phyloP scores from a whole-genome alignment of 192 early-diverging fungal genomes.

The Fimicolochytrium jonesii region DNA sequence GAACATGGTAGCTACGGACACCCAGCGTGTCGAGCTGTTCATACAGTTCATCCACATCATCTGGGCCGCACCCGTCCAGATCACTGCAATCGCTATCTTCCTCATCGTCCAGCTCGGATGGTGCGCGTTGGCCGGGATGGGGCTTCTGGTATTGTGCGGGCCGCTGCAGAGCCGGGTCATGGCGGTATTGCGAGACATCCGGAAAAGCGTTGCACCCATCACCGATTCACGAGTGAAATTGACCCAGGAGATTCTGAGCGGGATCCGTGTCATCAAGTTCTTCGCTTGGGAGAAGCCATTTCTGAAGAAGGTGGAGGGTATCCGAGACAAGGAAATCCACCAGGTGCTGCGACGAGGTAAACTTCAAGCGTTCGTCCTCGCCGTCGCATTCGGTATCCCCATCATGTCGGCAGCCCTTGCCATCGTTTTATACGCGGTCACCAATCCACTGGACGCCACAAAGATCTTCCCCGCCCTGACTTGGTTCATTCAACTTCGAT shows the following conservation, averaged over 20 bases:
- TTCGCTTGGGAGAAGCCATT: slow-evolving; percentile 69
- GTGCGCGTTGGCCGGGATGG: slow-evolving; percentile 47
- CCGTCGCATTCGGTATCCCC: slow-evolving; percentile 48
- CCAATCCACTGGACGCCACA: slow-evolving; percentile 26
- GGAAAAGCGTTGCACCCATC: slow-evolving; percentile 46
- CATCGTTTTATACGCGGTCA: slow-evolving; percentile 43
- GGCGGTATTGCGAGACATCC: slow-evolving; percentile 31
- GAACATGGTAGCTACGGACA: slow-evolving; percentile 57
- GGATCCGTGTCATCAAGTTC: slow-evolving; percentile 74
- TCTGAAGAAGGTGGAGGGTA: slow-evolving; percentile 55
- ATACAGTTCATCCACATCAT: slow-evolving; percentile 31
- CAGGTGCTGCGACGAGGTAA: slow-evolving; percentile 31
- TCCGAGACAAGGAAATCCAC: slow-evolving; percentile 40
- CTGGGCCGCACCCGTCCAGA: slow-evolving; percentile 42
- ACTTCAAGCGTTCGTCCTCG: slow-evolving; percentile 38
- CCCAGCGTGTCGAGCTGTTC: slow-evolving; percentile 58
- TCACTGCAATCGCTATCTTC: slow-evolving; percentile 38
- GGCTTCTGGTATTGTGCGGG: slow-evolving; percentile 34
- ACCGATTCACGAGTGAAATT: slow-evolving; percentile 72
- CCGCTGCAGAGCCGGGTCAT: slow-evolving; percentile 42
- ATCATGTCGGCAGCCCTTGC: slow-evolving; percentile 36
- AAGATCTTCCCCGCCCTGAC: slow-evolving; percentile 44
- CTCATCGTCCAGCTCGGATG: slow-evolving; percentile 36
- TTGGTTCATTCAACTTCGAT: slow-evolving; percentile 43
- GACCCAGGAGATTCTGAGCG: slow-evolving; percentile 62